Percentiles rank a stretch among this genome's conserved stretches.
Evolutionary conservation across 2,329 filamentous ascomycete genomes (phyloP).

Genomic region (Fusarium sp.): DNA sequence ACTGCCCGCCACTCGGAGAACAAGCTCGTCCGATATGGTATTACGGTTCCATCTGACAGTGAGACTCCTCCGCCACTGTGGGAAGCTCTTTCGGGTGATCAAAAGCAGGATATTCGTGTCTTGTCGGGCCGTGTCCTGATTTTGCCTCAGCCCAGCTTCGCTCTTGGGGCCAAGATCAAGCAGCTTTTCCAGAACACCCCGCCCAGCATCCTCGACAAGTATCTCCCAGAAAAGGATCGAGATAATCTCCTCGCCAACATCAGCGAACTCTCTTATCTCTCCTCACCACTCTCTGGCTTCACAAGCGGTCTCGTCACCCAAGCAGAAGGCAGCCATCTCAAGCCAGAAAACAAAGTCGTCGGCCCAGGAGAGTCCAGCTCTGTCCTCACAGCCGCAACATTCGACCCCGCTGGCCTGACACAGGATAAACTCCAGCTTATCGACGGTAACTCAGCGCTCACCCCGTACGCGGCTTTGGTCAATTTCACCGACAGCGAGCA

Average conservation of each 20-base stretch:
- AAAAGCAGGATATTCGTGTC: slow-evolving; percentile 32
- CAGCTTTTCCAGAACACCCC: slow-evolving; percentile 47
- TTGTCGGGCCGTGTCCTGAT: slow-evolving; percentile 50
- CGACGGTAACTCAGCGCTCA: slow-evolving; percentile 35
- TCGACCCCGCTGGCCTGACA: slow-evolving; percentile 22
- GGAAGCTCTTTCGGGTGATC: not conserved
- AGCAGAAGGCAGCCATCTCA: slow-evolving; percentile 50
- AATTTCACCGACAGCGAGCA: slow-evolving; percentile 31
- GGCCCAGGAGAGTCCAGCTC: not conserved
- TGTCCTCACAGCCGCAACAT: not conserved
- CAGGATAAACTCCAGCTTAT: not conserved
- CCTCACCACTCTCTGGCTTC: slow-evolving; percentile 45
- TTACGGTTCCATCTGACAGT: not conserved
- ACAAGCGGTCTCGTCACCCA: slow-evolving; percentile 45
- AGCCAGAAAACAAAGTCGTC: slow-evolving; percentile 43
- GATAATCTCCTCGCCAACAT: slow-evolving; percentile 1
- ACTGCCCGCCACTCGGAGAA: slow-evolving; percentile 11
- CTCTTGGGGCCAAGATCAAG: slow-evolving; percentile 43
- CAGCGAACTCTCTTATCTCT: slow-evolving; percentile 34
- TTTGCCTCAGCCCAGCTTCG: slow-evolving; percentile 51
- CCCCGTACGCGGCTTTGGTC: slow-evolving; percentile 47
- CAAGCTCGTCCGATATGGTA: not conserved
- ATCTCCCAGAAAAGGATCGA: slow-evolving; percentile 13
- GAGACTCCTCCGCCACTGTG: not conserved
- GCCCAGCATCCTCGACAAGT: slow-evolving; percentile 19